Base-by-base conservation (phyloP, 2,329 filamentous ascomycete genomes). In the Aciculosporium take region DNA sequence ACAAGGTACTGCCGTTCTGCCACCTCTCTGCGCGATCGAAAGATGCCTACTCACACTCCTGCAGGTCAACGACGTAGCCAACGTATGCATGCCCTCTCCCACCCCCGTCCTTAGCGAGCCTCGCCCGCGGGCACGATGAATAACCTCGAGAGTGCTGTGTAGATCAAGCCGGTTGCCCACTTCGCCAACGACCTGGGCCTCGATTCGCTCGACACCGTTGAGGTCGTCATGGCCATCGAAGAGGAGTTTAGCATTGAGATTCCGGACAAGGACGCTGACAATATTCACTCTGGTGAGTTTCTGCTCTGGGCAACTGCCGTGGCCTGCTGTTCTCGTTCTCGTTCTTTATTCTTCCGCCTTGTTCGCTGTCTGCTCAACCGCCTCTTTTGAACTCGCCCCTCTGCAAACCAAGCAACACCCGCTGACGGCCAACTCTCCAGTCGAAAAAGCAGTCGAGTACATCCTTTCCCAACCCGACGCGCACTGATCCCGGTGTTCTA, bases 181-280 rank as follows among this genome's bases (percentile, higher is more conserved):
- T 98, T 98, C 69, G 76, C 86, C 61, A 96, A 95, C 65, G 89
- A 98, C 68, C 83, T 98, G 49, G 91, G 88, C 51, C 73, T 98
- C 57, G 91, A 98, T 72, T 93, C 84, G 68, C 76, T 98, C 65
- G 91, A 98, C 65, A 95, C 91, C 49, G 91, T 98, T 49, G 91
- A 98, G 74, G 91, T 98, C 52, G 91, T 98, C 56, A 98, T 98
- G 91, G 91, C 91, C 52, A 96, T 98, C 67, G 91, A 98, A 76
- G 91, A 98, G 68, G 71, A 79, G 57, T 78, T 79, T 60, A 76
- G 86, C 81, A 91, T 95, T 63, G 88, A 95, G 76, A 95, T 95
- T 57, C 88, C 88, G 54, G 88, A 95, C 70, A 94, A 94, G 77
- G 86, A 94, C 60, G 88, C 88, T 52, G 88, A 95, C 65, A 72